These are phyloP conservation scores for Sarocladiaceae sp. DNA, from an alignment of 2,329 filamentous ascomycete species.

Conservation along the genomic window DNA sequence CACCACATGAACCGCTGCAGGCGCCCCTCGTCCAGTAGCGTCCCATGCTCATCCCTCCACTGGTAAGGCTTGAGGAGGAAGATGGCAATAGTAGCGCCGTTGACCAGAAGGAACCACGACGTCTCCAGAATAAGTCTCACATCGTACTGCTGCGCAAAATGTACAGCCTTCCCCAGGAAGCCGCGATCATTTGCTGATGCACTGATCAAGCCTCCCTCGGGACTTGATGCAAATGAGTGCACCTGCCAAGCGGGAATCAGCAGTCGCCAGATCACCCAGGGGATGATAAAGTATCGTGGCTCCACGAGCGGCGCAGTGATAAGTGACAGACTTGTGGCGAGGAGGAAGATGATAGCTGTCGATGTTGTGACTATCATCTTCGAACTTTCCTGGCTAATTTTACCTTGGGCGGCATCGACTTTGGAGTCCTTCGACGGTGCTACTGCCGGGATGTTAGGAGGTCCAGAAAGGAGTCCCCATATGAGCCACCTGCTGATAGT, in stretches of 20 bases:
- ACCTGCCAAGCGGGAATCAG: constrained; percentile 54
- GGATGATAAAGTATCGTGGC: constrained; percentile 91
- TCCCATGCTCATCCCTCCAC: constrained; percentile 53
- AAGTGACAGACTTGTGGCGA: constrained; percentile 69
- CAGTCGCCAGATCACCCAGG: constrained; percentile 89
- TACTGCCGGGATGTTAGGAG: constrained; percentile 10
- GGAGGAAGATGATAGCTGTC: constrained; percentile 51
- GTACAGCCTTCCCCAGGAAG: background rate
- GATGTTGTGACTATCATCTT: constrained; percentile 34
- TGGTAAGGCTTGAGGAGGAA: constrained; percentile 63
- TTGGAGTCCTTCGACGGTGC: no score
- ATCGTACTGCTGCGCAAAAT: constrained; percentile 26
- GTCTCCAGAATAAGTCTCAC: constrained; percentile 55
- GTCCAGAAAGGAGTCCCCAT: constrained; percentile 55
- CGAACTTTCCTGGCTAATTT: background rate
- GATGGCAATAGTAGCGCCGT: constrained; percentile 60
- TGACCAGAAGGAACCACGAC: constrained; percentile 60
- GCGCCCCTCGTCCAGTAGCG: constrained; percentile 45
- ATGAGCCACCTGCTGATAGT: constrained; percentile 61
- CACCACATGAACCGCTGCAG: constrained; percentile 82
- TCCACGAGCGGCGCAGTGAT: constrained; percentile 89
- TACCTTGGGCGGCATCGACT: background rate
- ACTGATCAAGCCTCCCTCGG: background rate
- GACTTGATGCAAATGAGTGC: background rate
- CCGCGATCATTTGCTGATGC: background rate